These are phyloP conservation scores for Kluyveromyces siamensis DNA, from an alignment of 805 yeast species.

Conservation along the genomic window DNA sequence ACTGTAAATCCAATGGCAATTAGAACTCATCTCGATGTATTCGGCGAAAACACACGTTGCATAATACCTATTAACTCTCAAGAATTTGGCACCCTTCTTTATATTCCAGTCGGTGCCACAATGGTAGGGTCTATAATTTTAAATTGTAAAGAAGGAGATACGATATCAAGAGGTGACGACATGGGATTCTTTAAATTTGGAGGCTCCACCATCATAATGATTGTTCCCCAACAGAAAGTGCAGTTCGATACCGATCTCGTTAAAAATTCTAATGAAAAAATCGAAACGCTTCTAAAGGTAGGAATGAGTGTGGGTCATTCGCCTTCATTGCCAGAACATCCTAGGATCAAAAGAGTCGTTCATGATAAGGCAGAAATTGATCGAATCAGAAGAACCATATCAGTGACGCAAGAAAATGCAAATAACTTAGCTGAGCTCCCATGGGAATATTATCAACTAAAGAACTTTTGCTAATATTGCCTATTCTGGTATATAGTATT, in stretches of 20 bases:
- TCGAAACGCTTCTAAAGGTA: slow-evolving; percentile 79
- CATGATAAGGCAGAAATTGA: slow-evolving; percentile 18
- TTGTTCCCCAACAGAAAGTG: slow-evolving; percentile 46
- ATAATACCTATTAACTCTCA: slow-evolving; percentile 67
- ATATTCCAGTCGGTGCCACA: slow-evolving; percentile 93
- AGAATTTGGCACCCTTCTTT: slow-evolving; percentile 67
- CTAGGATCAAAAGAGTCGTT: slow-evolving; percentile 36
- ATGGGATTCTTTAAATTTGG: slow-evolving; percentile 94
- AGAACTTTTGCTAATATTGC: slow-evolving; percentile 6
- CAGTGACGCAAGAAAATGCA: slow-evolving; percentile 17
- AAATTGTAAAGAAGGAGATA: slow-evolving; percentile 53
- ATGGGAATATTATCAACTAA: slow-evolving; percentile 23
- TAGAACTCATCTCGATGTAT: slow-evolving; percentile 79
- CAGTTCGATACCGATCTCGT: slow-evolving; percentile 66
- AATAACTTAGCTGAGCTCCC: slow-evolving; percentile 13
- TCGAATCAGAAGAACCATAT: slow-evolving; percentile 22
- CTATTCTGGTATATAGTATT: background rate
- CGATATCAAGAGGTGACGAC: slow-evolving; percentile 64
- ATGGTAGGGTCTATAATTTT: slow-evolving; percentile 91
- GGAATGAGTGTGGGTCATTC: slow-evolving; percentile 90
- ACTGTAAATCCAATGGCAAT: slow-evolving; percentile 98
- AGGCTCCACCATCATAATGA: slow-evolving; percentile 73
- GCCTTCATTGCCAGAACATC: slow-evolving; percentile 38
- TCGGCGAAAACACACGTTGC: slow-evolving; percentile 81
- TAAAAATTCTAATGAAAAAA: slow-evolving; percentile 53